These are phyloP conservation scores for Selenicereus undatus DNA, from an alignment of 148 eudicot species.

Conservation along the genomic window DNA sequence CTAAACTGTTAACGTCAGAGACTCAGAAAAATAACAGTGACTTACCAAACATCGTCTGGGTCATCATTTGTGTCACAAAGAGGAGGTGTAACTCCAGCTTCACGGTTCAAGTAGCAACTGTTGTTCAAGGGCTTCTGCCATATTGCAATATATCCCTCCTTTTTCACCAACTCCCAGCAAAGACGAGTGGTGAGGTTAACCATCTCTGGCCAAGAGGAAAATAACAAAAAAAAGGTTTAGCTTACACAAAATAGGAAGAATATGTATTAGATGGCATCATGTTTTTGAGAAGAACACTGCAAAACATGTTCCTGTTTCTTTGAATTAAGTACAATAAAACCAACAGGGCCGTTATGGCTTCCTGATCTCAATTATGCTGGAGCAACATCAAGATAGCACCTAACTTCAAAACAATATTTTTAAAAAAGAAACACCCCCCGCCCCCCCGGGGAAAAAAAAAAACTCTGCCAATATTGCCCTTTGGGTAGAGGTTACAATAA, in stretches of 20 bases:
- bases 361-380: background rate
- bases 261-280: background rate
- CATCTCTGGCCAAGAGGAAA: constrained; percentile 58
- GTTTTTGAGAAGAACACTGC: background rate
- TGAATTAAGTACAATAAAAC: background rate
- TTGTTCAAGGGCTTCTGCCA: constrained; percentile 97
- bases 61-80: constrained; percentile 77
- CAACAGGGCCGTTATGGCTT: background rate
- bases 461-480: background rate
- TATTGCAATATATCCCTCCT: constrained; percentile 91
- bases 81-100: constrained; percentile 62
- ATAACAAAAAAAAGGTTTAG: constrained; percentile 5
- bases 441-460: too few relatives aligned
- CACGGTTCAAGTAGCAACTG: constrained; percentile 75
- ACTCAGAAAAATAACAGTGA: background rate
- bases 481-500: background rate
- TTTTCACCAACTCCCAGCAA: constrained; percentile 94
- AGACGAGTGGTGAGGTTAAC: constrained; percentile 74
- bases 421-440: too few relatives aligned
- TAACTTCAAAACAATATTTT: background rate
- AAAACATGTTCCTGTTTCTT: background rate
- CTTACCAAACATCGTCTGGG: constrained; percentile 87
- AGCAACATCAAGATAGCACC: background rate
- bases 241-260: background rate
- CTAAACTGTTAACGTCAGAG: background rate